Evolutionary conservation across 306 rosid species (phyloP).

Genomic region (Rosa lucieae): DNA sequence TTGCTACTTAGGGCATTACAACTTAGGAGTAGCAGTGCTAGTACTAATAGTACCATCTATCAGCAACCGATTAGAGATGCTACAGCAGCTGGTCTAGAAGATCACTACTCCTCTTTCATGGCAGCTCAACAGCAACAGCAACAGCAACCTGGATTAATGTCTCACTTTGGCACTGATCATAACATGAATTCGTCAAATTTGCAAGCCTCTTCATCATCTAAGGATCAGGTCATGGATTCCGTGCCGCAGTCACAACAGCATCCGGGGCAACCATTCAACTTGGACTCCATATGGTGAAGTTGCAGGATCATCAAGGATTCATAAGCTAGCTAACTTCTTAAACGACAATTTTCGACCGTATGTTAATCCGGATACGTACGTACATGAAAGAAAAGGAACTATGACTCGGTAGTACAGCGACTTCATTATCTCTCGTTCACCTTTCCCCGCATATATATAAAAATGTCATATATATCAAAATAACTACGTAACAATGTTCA

Average conservation of each 20-base stretch:
- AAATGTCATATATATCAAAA: neutral
- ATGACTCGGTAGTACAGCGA: neutral
- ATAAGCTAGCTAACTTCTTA: slow-evolving; percentile 11
- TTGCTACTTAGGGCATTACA: slow-evolving; percentile 89
- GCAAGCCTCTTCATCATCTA: slow-evolving; percentile 51
- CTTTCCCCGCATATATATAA: too few relatives aligned
- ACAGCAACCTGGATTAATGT: slow-evolving; percentile 37
- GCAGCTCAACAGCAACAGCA: slow-evolving; percentile 2
- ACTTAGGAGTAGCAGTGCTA: slow-evolving; percentile 40
- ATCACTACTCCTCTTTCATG: slow-evolving; percentile 30
- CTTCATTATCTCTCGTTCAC: neutral
- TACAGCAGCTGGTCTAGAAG: slow-evolving; percentile 9
- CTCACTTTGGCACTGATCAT: slow-evolving; percentile 31
- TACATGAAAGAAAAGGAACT: neutral
- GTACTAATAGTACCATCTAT: slow-evolving; percentile 20
- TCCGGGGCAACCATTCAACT: slow-evolving; percentile 81
- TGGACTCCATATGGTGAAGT: slow-evolving; percentile 91
- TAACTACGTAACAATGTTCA: neutral
- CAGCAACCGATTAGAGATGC: slow-evolving; percentile 44
- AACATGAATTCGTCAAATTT: slow-evolving; percentile 32
- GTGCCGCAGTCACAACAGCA: slow-evolving; percentile 35
- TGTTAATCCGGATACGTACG: neutral
- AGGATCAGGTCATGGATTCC: slow-evolving; percentile 50
- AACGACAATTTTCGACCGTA: neutral
- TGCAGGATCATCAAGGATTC: neutral